Base-by-base conservation (phyloP, 257 asterid species). In the Petunia axillaris region DNA sequence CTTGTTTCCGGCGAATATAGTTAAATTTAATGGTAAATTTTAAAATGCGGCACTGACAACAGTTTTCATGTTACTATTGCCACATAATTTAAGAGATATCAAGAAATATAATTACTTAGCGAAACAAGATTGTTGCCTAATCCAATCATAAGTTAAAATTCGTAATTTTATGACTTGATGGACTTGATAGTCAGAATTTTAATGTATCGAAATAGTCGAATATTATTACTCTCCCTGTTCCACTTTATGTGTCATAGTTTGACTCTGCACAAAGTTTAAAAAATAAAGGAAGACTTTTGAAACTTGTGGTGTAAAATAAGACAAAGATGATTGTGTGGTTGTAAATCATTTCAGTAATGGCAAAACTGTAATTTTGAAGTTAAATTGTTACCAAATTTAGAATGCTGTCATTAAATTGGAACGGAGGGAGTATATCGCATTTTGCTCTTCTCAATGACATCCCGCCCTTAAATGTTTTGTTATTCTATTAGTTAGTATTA, bases 401-500 rank as follows among this genome's bases (percentile, higher is more conserved):
- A 25, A 25, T 25, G 25, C 25, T 25, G 25, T 25, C 25, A 25
- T 25, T 25, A 25, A 25, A 25, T 25, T 25, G 25, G 25, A 25
- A 25, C 25, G 25, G 25, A 25, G 25, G 25, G 25, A 39, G 5
- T 38, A 39, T 64, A 39, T 25, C 25, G 41, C n/a, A 36, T 68
- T 68, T 6, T 40, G 36, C 1, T 70, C 76, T 58, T 70, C 59
- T 46, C 10, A 46, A 9, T 73, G 54, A 73, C 15, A 25, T 48
- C 1, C 4, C 35, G 50, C 77, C 77, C 3, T 73, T 50, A 35
- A 73, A 48, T 14, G 62, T 48, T 25, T 25, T 35, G 60, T 48
- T 48, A 48, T 71, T 60, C 77, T 11, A 35, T 35, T 35, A 73
- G 77, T 60, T 35, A 73, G 77, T 60, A 11, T n/a, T 44, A 50